Percentiles rank a stretch among this genome's conserved stretches.
Conservation (phyloP, 2,329 filamentous ascomycete species). For the Neonectria hederae region DNA sequence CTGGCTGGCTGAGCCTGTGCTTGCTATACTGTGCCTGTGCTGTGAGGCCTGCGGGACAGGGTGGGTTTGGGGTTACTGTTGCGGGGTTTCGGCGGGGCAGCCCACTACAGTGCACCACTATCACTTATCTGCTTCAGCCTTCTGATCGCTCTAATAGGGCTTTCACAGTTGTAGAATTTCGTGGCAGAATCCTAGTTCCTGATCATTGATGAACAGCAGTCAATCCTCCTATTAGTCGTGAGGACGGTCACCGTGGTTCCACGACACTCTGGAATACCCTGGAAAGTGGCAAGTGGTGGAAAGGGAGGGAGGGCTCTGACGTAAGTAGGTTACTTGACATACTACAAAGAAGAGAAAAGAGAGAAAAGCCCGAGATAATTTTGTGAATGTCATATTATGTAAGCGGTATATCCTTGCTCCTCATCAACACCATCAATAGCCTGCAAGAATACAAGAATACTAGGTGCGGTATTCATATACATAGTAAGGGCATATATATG, state of each 20-base stretch:
- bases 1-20: background rate
- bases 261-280: background rate
- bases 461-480: background rate
- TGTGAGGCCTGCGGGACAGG: constrained; percentile 12
- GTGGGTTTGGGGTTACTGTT: constrained; percentile 16
- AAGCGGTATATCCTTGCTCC: constrained; percentile 24
- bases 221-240: background rate
- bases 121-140: background rate
- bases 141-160: background rate
- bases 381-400: constrained; percentile 45
- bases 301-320: constrained; percentile 1
- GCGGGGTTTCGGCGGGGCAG: constrained; percentile 20
- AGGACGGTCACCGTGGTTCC: background rate
- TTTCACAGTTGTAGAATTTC: background rate
- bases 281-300: background rate
- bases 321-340: too few species aligned
- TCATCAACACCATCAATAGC: background rate
- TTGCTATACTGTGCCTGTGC: background rate
- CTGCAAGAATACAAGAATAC: too few species aligned
- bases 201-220: background rate
- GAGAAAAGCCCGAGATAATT: constrained; percentile 27
- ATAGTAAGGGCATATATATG: too few species aligned
- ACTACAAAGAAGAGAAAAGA: constrained; percentile 15
- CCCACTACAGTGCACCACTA: constrained; percentile 11
- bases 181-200: background rate